Conservation (phyloP, 2,329 filamentous ascomycete genomes). For the Trichophyton simii region DNA sequence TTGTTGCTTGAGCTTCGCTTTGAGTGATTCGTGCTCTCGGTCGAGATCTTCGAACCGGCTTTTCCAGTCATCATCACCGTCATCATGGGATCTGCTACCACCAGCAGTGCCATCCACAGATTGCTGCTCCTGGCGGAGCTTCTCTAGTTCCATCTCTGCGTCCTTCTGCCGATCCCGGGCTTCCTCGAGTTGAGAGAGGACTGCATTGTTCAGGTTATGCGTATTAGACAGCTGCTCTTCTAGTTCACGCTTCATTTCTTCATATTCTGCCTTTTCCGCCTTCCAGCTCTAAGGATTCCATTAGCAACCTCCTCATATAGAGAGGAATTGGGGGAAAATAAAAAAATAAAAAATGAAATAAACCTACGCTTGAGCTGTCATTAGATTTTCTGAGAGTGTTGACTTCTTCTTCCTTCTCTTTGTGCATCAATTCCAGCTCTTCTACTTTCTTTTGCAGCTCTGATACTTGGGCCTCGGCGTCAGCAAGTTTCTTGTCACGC, state of each 20-base stretch:
- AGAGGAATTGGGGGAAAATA: neutral
- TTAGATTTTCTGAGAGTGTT: conserved; percentile 48
- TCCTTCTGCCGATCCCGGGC: conserved; percentile 55
- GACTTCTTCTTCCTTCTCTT: conserved; percentile 60
- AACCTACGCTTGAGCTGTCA: conserved; percentile 35
- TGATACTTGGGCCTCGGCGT: conserved; percentile 67
- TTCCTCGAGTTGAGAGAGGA: conserved; percentile 67
- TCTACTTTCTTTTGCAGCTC: conserved; percentile 63
- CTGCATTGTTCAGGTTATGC: conserved; percentile 61
- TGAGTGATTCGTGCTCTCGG: conserved; percentile 53
- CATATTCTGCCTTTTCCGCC: conserved; percentile 54
- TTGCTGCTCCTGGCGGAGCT: conserved; percentile 5
- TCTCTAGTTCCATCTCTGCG: conserved; percentile 47
- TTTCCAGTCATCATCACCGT: conserved; percentile 43
- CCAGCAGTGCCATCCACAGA: neutral
- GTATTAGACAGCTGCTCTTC: conserved; percentile 64
- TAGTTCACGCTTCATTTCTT: conserved; percentile 49
- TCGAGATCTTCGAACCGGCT: conserved; percentile 47
- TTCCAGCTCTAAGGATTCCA: conserved; percentile 24
- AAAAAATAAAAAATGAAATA: neutral
- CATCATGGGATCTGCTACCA: neutral
- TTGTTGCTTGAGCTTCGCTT: conserved; percentile 56
- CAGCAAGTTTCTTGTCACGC: conserved; percentile 59
- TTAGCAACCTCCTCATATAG: neutral
- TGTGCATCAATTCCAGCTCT: conserved; percentile 55